These are phyloP conservation scores for Setaria italica DNA, from an alignment of 202 grass and related monocot genomes.

Conservation along the genomic window DNA sequence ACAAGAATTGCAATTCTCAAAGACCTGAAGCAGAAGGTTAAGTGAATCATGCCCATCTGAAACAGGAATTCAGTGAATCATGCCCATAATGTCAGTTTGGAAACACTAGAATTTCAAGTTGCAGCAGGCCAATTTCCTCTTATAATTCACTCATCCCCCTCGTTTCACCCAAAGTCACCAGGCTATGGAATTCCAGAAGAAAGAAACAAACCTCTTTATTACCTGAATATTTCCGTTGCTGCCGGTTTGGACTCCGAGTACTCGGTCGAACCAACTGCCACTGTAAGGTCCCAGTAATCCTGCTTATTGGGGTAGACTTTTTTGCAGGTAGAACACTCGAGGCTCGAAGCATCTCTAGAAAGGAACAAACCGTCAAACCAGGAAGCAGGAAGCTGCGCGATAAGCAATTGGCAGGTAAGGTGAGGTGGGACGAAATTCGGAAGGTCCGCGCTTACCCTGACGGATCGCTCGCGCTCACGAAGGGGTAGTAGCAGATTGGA, in stretches of 20 bases:
- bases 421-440: neutral
- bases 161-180: constrained; percentile 5
- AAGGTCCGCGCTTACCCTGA: constrained; percentile 49
- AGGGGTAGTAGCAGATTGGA: constrained; percentile 83
- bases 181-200: constrained; percentile 24
- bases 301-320: constrained; percentile 65
- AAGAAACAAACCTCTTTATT: constrained; percentile 45
- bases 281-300: constrained; percentile 82
- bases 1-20: neutral
- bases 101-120: neutral
- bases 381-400: neutral
- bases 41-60: neutral
- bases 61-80: neutral
- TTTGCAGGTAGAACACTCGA: constrained; percentile 74
- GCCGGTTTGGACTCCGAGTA: constrained; percentile 79
- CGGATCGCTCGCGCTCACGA: constrained; percentile 47
- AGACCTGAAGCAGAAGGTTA: neutral
- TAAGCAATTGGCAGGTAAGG: neutral
- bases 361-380: neutral
- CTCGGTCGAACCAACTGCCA: constrained; percentile 58
- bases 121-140: neutral
- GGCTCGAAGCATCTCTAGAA: constrained; percentile 31
- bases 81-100: neutral
- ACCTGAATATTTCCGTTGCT: constrained; percentile 85
- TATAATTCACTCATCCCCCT: neutral